Evolutionary conservation across 768 basidiomycete genomes (phyloP).

Genomic region (Tricholoma furcatifolium): DNA sequence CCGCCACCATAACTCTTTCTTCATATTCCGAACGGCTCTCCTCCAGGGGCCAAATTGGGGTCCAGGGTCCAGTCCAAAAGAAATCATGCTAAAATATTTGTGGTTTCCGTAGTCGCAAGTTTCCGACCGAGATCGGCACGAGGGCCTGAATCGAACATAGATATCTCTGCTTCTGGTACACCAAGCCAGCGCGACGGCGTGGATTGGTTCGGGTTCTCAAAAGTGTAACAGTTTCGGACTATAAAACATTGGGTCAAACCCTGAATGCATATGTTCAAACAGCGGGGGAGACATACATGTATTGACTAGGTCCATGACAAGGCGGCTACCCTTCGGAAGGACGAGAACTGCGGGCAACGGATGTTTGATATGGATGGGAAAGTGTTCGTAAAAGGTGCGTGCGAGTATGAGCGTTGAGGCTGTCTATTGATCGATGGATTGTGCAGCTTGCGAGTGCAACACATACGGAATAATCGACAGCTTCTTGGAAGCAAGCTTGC

Average conservation of each 20-base stretch:
- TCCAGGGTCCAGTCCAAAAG: too few species aligned
- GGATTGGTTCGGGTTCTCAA: slow-evolving; percentile 26
- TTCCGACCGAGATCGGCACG: too few species aligned
- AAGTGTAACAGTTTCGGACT: slow-evolving; percentile 30
- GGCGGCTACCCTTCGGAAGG: slow-evolving; percentile 10
- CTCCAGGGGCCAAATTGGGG: too few species aligned
- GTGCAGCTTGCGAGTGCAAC: background rate
- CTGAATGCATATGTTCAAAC: background rate
- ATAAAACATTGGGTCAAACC: slow-evolving; percentile 6
- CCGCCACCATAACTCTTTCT: too few species aligned
- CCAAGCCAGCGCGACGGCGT: slow-evolving; percentile 34
- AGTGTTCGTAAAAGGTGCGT: slow-evolving; percentile 27
- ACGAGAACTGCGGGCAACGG: slow-evolving; percentile 1
- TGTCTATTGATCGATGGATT: background rate
- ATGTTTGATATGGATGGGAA: background rate
- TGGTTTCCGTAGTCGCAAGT: too few species aligned
- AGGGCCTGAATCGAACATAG: slow-evolving; percentile 24
- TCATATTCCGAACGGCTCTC: too few species aligned
- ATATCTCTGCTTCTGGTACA: slow-evolving; percentile 14
- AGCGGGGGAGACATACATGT: slow-evolving; percentile 16
- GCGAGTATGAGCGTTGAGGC: slow-evolving; percentile 24
- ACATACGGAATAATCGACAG: slow-evolving; percentile 27
- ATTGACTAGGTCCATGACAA: slow-evolving; percentile 27
- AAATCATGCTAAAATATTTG: too few species aligned
- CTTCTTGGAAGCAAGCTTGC: slow-evolving; percentile 28